These are phyloP conservation scores for Bathelium albidoporum DNA, from an alignment of 495 filamentous ascomycete species.

Conservation along the genomic window DNA sequence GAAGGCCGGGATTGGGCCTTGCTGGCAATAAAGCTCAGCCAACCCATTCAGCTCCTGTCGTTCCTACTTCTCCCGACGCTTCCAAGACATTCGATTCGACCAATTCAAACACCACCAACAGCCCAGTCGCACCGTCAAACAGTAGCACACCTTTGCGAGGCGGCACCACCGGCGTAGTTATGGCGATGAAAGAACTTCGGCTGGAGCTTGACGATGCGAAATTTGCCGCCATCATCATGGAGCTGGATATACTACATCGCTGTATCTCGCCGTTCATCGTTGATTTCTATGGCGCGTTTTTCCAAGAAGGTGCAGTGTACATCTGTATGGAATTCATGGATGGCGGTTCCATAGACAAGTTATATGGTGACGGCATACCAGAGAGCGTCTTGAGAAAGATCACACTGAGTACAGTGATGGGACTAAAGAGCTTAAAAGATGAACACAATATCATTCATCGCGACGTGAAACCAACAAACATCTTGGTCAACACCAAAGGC, in stretches of 20 bases:
- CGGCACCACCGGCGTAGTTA: conserved; percentile 53
- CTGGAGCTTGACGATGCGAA: conserved; percentile 93
- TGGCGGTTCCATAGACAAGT: conserved; percentile 94
- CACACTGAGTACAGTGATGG: conserved; percentile 80
- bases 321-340: conserved; percentile 99
- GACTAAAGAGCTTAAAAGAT: conserved; percentile 86
- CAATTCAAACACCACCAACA: conserved; percentile 7
- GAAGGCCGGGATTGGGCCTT: conserved; percentile 69
- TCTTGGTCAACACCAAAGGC: conserved; percentile 77
- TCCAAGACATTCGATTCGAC: background rate
- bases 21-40: conserved; percentile 44
- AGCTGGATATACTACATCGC: conserved; percentile 90
- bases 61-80: conserved; percentile 10
- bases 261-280: conserved; percentile 94
- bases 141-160: conserved; percentile 29
- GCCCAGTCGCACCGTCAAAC: conserved; percentile 15
- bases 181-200: conserved; percentile 99
- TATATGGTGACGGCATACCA: conserved; percentile 88
- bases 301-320: conserved; percentile 97
- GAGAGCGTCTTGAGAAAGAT: conserved; percentile 86
- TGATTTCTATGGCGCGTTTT: conserved; percentile 98
- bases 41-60: conserved; percentile 19
- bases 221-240: conserved; percentile 96
- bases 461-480: conserved; percentile 98
- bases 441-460: conserved; percentile 99